A percentile compares a stretch with the other conserved stretches of the same genome.
Conservation (phyloP, 73 alveolate genomes). For the Paramecium primaurelia region DNA sequence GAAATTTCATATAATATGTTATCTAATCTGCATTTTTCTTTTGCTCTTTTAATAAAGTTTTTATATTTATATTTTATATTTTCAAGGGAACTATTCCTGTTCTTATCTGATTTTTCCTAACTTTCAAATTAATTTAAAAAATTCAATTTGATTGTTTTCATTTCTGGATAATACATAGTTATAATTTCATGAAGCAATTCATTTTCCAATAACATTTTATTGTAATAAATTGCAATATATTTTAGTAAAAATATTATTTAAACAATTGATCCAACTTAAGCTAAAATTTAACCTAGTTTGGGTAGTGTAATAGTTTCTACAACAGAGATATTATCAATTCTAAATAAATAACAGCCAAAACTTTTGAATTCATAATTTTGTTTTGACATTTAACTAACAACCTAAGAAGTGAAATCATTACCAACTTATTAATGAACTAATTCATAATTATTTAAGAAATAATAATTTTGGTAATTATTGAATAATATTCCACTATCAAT, state of each 20-base stretch:
- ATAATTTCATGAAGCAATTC: background rate
- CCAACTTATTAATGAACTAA: background rate
- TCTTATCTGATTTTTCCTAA: background rate
- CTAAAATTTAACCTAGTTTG: background rate
- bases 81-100: background rate
- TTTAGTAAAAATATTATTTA: background rate
- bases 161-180: background rate
- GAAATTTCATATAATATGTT: background rate
- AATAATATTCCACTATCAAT: background rate
- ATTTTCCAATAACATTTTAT: background rate
- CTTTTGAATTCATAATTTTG: background rate
- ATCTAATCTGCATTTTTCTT: background rate
- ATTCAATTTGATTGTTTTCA: background rate
- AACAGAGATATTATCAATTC: background rate
- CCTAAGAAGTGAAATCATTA: background rate
- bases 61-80: background rate
- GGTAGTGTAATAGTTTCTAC: background rate
- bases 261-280: background rate
- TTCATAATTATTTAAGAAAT: background rate
- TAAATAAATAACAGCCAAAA: background rate
- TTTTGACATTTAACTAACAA: background rate
- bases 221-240: background rate
- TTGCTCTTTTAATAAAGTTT: background rate
- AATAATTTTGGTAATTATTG: background rate
- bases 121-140: background rate